Evolutionary conservation across 495 filamentous ascomycete genomes (phyloP).

Genomic region (Bryoglossum gracile): DNA sequence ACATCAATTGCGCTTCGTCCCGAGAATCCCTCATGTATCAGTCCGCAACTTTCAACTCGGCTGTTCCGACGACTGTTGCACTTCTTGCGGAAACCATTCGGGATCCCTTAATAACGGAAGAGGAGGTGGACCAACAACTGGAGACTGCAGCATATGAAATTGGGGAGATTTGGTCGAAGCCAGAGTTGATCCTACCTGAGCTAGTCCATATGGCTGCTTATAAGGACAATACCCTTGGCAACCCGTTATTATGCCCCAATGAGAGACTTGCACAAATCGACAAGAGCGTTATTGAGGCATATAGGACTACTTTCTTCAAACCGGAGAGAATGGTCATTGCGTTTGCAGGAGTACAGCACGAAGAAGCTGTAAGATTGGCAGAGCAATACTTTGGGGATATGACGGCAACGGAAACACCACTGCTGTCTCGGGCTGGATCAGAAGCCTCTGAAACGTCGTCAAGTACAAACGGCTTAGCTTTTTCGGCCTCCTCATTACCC

Average conservation of each 20-base stretch:
- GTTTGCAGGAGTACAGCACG: conserved; percentile 85
- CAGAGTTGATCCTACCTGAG: conserved; percentile 92
- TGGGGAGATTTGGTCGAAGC: conserved; percentile 94
- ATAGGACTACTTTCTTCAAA: conserved; percentile 75
- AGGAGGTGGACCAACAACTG: conserved; percentile 80
- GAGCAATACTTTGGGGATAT: conserved; percentile 90
- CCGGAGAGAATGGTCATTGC: conserved; percentile 91
- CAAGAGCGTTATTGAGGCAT: conserved; percentile 64
- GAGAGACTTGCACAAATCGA: conserved; percentile 76
- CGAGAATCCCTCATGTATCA: conserved; percentile 98
- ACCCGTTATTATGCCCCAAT: conserved; percentile 83
- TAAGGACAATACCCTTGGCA: conserved; percentile 90
- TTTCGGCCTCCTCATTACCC: conserved; percentile 34
- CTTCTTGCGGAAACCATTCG: conserved; percentile 92
- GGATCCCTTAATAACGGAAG: conserved; percentile 80
- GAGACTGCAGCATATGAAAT: conserved; percentile 93
- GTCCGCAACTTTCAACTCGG: conserved; percentile 92
- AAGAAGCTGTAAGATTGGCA: conserved; percentile 69
- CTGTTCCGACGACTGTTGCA: conserved; percentile 74
- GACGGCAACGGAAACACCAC: conserved; percentile 43
- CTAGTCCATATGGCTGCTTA: conserved; percentile 91
- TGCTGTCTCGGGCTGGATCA: conserved; percentile 49
- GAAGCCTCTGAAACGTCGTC: conserved; percentile 49
- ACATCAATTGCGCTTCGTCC: conserved; percentile 93
- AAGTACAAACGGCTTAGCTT: conserved; percentile 23